Evolutionary conservation across 2,329 filamentous ascomycete genomes (phyloP), one percentile per base, ranked within the genome.

Genomic region (Aspergillus ochraceoroseus): DNA sequence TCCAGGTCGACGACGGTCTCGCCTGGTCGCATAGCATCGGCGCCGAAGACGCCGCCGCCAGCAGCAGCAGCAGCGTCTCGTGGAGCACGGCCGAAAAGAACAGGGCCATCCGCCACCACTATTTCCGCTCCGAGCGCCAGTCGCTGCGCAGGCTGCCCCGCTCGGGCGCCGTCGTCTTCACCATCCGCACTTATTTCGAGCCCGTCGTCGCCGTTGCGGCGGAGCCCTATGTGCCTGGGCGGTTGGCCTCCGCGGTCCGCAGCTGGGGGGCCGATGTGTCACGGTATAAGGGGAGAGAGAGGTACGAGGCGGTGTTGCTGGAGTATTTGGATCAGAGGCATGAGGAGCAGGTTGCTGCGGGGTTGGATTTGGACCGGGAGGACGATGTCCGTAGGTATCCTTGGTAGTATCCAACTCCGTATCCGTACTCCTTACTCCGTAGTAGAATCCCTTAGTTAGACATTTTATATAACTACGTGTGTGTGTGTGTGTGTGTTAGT

Each of bases 221-320:
- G 58, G 85, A 90, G 65, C 77, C 80, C 12, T 85, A 85, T 59
- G 85, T 94, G 0, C 86, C 87, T 0, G 86, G 87, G 0, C 65
- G 87, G 22, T 61, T 94, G 55, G 87, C 87, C 2, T 86, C 82
- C 52, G 86, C 85, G 4, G 68, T 94, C 3, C 70, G 87, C 26
- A 90, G 85, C 60, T 92, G 87, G 87, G 85, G 82, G 1, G 79
- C 83, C 29, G 81, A 87, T 65, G 85, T 92, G 5, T 75, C 76
- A 11, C 69, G 67, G 51, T 94, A 94, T 59, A 92, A 92, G 67
- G 86, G 87, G 0, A 79, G 74, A 57, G 83, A 86, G 50, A 78
- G 74, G 66, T 94, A 88, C 62, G 76, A 73, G 13, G 77, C 82
- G 17, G 80, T 90, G 0, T 53, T 94, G 56, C 64, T 94, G 45